phyloP scores from a whole-genome alignment of 2,329 filamentous ascomycete species.

The Scedosporium minutisporum region DNA sequence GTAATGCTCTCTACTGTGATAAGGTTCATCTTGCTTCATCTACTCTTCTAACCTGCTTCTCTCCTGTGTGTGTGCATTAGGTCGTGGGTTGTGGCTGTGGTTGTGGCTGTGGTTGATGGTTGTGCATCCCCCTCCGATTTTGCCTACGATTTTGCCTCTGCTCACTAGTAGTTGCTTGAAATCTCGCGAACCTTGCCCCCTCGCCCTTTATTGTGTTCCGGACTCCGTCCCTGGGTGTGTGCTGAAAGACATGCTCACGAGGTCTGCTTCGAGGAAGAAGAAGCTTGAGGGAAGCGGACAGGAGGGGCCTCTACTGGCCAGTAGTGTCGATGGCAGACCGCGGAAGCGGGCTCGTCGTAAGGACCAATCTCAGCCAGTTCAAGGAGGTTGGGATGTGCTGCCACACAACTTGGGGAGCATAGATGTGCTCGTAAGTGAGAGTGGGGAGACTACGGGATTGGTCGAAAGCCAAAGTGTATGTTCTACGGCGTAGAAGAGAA shows the following conservation, averaged over 20 bases:
- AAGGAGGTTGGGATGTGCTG: neutral
- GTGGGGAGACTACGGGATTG: neutral
- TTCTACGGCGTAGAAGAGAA: neutral
- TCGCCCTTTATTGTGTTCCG: too few relatives aligned
- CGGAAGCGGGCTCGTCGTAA: neutral
- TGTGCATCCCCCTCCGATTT: too few relatives aligned
- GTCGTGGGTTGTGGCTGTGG: too few relatives aligned
- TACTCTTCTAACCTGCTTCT: too few relatives aligned
- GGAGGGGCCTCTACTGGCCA: neutral
- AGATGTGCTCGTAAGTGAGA: neutral
- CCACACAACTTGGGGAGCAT: conserved; percentile 1
- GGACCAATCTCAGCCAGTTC: neutral
- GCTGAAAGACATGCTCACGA: neutral
- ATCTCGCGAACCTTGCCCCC: too few relatives aligned
- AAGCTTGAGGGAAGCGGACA: neutral
- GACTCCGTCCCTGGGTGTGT: neutral
- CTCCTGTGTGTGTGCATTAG: too few relatives aligned
- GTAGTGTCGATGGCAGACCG: neutral
- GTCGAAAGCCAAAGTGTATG: neutral
- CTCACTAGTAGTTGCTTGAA: too few relatives aligned
- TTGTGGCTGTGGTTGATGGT: too few relatives aligned
- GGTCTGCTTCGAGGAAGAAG: neutral
- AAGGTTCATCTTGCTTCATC: neutral
- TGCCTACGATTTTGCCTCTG: too few relatives aligned
- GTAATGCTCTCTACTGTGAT: neutral